A percentile compares a stretch with the other conserved stretches of the same genome.
These are phyloP conservation scores for Malassezia vespertilionis DNA, from an alignment of 1,284 basidiomycete species.

Conservation along the genomic window DNA sequence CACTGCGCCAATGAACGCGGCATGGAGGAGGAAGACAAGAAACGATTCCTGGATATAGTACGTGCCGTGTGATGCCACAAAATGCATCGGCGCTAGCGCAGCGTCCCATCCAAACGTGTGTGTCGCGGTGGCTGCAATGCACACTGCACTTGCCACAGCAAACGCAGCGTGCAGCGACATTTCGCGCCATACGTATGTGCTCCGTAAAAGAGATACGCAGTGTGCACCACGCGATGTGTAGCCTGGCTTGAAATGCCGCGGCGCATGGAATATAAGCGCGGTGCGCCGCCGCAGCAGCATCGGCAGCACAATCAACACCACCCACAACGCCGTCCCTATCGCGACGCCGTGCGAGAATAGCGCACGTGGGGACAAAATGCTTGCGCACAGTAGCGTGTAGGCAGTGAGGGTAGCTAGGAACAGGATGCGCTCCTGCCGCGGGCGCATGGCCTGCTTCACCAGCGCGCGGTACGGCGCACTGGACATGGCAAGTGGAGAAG, in stretches of 20 bases:
- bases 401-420: conserved; percentile 20
- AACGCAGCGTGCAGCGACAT: conserved; percentile 14
- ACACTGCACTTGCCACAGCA: conserved; percentile 16
- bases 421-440: conserved; percentile 29
- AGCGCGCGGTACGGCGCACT: conserved; percentile 12
- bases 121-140: conserved; percentile 10
- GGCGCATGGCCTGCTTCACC: conserved; percentile 20
- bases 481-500: conserved; percentile 9
- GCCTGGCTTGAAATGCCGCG: background rate
- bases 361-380: conserved; percentile 12
- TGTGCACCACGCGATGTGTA: background rate
- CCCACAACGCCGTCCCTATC: conserved; percentile 8
- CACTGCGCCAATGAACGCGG: conserved; percentile 15
- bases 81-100: conserved; percentile 17
- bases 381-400: conserved; percentile 18
- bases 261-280: conserved; percentile 2
- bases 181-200: background rate
- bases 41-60: conserved; percentile 34
- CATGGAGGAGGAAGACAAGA: conserved; percentile 17
- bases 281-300: conserved; percentile 19
- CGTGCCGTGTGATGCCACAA: conserved; percentile 25
- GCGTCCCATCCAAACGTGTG: background rate
- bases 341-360: conserved; percentile 6
- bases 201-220: background rate
- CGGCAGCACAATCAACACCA: conserved; percentile 12